Conservation (phyloP, 805 yeast species). For the Wickerhamiella brachini region DNA sequence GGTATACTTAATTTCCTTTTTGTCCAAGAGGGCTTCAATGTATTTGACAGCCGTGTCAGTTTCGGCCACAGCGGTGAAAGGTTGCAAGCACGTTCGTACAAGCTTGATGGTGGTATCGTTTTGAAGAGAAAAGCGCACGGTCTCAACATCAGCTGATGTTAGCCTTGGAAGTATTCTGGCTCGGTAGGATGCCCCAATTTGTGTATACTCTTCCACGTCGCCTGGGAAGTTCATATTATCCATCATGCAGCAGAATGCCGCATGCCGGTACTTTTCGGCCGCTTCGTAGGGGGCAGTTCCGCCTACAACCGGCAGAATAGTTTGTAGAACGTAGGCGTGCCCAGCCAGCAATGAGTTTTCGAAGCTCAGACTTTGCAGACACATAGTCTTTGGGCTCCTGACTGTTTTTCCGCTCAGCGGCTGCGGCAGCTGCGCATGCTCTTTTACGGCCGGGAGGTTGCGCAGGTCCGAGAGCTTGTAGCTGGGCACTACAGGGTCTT, state of each 20-base stretch:
- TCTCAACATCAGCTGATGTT: not conserved
- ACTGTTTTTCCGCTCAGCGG: not conserved
- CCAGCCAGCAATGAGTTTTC: not conserved
- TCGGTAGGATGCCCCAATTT: not conserved
- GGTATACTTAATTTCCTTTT: not conserved
- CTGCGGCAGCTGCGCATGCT: not conserved
- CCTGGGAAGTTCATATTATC: not conserved
- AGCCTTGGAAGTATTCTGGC: not conserved
- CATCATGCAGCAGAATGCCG: not conserved
- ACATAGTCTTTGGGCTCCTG: not conserved
- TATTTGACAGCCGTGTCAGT: not conserved
- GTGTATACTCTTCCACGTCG: not conserved
- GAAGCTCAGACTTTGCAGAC: not conserved
- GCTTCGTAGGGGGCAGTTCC: not conserved
- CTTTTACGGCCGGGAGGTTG: not conserved
- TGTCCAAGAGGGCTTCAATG: not conserved
- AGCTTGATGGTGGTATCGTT: not conserved
- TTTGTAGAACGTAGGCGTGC: not conserved
- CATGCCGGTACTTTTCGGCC: not conserved
- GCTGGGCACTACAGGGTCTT: not conserved
- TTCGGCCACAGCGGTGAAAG: not conserved
- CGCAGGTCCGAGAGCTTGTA: not conserved
- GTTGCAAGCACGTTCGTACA: not conserved
- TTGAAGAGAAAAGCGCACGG: not conserved
- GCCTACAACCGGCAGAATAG: not conserved